A percentile compares a stretch with the other conserved stretches of the same genome.
Conservation (phyloP, 176 grass and related monocot species). For the Bothriochloa decipiens region DNA sequence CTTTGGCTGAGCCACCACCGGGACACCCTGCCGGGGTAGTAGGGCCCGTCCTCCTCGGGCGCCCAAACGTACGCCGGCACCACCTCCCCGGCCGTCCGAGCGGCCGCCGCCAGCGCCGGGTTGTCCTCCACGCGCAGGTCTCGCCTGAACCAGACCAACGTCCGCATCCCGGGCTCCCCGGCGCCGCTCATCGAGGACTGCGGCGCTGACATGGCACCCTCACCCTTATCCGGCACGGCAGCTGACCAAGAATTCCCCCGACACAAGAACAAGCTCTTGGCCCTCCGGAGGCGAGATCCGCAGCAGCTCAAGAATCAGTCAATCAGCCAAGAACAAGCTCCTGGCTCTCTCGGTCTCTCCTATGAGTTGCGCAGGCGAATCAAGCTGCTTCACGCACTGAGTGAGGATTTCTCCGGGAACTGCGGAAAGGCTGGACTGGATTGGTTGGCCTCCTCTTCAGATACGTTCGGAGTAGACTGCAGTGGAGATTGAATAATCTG, state of each 20-base stretch:
- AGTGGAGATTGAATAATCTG: conserved; percentile 32
- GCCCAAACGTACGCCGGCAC: conserved; percentile 83
- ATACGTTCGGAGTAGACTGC: neutral
- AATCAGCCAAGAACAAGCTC: conserved; percentile 22
- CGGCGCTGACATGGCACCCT: conserved; percentile 49
- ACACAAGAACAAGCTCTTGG: neutral
- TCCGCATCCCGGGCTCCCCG: conserved; percentile 51
- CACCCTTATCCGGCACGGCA: conserved; percentile 14
- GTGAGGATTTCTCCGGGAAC: conserved; percentile 36
- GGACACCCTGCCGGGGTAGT: conserved; percentile 88
- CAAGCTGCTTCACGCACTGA: neutral
- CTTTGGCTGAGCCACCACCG: conserved; percentile 96
- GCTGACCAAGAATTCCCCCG: conserved; percentile 15
- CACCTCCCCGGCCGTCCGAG: conserved; percentile 63
- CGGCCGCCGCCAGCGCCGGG: conserved; percentile 77
- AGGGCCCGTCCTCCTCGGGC: conserved; percentile 88
- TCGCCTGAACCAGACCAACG: conserved; percentile 89
- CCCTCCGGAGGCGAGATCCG: conserved; percentile 12
- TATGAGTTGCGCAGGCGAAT: conserved; percentile 26
- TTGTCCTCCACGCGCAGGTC: conserved; percentile 94
- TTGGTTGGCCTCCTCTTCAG: conserved; percentile 31
- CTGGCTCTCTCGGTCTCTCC: neutral
- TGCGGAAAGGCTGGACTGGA: conserved; percentile 34
- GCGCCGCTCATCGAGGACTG: conserved; percentile 52
- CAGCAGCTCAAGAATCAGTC: conserved; percentile 19